These are phyloP conservation scores for Ogataea paraovalis DNA, from an alignment of 805 yeast genomes.

Conservation along the genomic window DNA sequence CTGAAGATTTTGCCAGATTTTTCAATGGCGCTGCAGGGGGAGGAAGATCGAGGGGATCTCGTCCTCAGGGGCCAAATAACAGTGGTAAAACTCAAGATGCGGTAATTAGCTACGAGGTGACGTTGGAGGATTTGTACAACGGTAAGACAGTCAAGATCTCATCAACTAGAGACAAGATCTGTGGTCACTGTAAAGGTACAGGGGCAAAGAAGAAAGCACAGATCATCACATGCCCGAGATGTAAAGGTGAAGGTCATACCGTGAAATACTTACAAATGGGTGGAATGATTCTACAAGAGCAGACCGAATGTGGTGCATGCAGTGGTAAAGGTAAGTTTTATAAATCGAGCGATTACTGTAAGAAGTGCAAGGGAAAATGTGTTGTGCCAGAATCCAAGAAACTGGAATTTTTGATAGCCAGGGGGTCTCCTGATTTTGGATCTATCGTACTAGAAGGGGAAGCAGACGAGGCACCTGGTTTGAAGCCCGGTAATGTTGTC, in stretches of 20 bases:
- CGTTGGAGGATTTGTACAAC: constrained; percentile 69
- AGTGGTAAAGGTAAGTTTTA: constrained; percentile 62
- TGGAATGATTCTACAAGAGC: constrained; percentile 65
- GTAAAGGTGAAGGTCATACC: constrained; percentile 69
- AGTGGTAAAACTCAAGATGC: constrained; percentile 58
- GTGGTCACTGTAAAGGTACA: constrained; percentile 68
- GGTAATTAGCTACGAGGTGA: constrained; percentile 55
- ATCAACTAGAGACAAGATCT: constrained; percentile 66
- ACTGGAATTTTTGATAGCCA: constrained; percentile 70
- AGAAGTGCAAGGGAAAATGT: constrained; percentile 65
- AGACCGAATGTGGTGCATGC: constrained; percentile 63
- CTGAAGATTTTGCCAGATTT: constrained; percentile 77
- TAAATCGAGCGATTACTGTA: constrained; percentile 70
- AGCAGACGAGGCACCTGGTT: constrained; percentile 76
- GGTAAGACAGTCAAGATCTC: constrained; percentile 78
- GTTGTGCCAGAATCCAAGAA: constrained; percentile 61
- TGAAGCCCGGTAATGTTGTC: constrained; percentile 72
- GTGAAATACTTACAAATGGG: constrained; percentile 61
- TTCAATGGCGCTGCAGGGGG: constrained; percentile 37
- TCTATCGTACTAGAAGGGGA: constrained; percentile 57
- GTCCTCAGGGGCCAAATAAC: constrained; percentile 8
- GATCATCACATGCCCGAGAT: constrained; percentile 52
- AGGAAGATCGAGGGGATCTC: constrained; percentile 22
- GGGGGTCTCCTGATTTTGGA: constrained; percentile 66
- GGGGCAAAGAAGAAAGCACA: constrained; percentile 67